A percentile compares a stretch with the other conserved stretches of the same genome.
These are phyloP conservation scores for Thalassiosira livingstoniorum DNA, from an alignment of 352 stramenopile genomes.

Conservation along the genomic window DNA sequence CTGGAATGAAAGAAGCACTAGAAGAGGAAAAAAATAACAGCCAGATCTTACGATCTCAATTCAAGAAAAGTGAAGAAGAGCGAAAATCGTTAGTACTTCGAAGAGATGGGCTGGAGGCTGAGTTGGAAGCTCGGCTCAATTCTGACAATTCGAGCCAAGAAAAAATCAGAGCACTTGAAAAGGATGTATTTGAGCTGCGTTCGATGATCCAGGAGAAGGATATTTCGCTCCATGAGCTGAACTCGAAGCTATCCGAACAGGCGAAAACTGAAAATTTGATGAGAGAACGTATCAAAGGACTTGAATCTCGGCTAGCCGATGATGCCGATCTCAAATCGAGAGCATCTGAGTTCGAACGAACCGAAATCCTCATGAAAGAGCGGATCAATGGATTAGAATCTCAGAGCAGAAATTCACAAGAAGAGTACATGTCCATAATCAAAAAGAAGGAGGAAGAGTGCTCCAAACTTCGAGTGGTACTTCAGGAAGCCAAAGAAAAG, in stretches of 20 bases:
- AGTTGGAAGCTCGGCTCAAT: conserved; percentile 34
- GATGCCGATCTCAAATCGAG: conserved; percentile 40
- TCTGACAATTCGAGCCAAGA: conserved; percentile 40
- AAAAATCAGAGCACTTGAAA: conserved; percentile 35
- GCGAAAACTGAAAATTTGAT: conserved; percentile 46
- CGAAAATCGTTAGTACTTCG: conserved; percentile 29
- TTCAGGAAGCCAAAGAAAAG: conserved; percentile 59
- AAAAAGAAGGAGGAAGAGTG: conserved; percentile 49
- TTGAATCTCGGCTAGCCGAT: conserved; percentile 40
- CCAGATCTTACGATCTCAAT: conserved; percentile 53
- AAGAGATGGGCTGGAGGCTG: conserved; percentile 37
- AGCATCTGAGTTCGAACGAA: conserved; percentile 25
- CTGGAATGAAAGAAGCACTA: conserved; percentile 45
- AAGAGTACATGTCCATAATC: conserved; percentile 43
- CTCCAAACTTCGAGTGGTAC: conserved; percentile 54
- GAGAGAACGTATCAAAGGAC: conserved; percentile 36
- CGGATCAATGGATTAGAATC: conserved; percentile 48
- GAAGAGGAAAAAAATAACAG: conserved; percentile 54
- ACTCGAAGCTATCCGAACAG: conserved; percentile 24
- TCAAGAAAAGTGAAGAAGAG: conserved; percentile 58
- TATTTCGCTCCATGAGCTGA: background rate
- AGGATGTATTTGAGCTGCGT: conserved; percentile 16
- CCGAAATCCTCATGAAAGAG: conserved; percentile 31
- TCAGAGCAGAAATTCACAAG: conserved; percentile 44
- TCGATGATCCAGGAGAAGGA: background rate